Evolutionary conservation across 2,329 filamentous ascomycete genomes (phyloP), one percentile per base, ranked within the genome.

Genomic region (Fusarium beomiforme): DNA sequence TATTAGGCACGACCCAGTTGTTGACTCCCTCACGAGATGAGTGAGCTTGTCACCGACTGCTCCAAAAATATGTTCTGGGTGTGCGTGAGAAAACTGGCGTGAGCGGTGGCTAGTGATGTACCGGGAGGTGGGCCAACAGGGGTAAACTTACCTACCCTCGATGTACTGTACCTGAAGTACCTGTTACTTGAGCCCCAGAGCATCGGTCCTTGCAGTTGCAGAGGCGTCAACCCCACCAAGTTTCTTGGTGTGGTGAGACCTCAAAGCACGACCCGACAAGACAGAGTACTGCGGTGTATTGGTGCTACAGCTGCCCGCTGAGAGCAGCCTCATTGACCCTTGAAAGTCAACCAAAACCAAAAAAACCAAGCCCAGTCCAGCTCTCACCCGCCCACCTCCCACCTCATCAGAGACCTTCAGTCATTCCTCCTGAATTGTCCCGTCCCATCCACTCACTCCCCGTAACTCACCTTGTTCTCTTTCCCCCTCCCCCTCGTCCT

Each of bases 351-450:
- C 71, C 65, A 69, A 69, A 76, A 75, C 69, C 72, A 71, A 75
- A 72, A 65, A 76, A 70, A 59, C 41, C 64, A 64, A 76, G 74
- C 69, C 74, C 70, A 76, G 69, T 61, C 68, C 70, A 73, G 71
- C 70, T 74, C 71, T 75, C 73, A 74, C 74, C 72, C 66, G 39
- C 71, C 75, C 71, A 73, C 67, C 59, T 72, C 74, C 73, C 74
- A 68, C 34, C 74, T 73, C 72, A 70, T 64, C 60, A 72, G 66
- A 55, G 59, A 51, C 59, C 29, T 50, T 58, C 59, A 47, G 51
- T 68, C 63, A 58, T 66, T 73, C 74, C 74, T 77, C 74, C 74
- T 77, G 76, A 77, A 77, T 78, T 77, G 76, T 75, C 66, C 67
- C 62, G 50, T 66, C 64, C 34, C 44, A 56, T 57, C 50, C 62